phyloP scores from a whole-genome alignment of 768 basidiomycete species.

The Hydnum rufescens region DNA sequence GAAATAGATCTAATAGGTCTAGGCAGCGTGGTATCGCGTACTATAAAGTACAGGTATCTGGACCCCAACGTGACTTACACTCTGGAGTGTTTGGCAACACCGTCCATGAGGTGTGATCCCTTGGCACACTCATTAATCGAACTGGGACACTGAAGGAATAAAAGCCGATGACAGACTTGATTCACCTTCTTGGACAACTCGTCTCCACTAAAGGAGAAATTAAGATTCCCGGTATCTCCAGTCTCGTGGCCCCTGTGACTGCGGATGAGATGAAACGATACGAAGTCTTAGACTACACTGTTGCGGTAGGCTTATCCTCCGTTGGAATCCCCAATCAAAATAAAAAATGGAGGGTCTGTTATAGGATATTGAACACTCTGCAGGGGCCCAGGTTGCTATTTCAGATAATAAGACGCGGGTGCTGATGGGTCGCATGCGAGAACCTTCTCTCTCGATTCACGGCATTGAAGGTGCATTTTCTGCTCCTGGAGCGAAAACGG shows the following conservation, averaged over 20 bases:
- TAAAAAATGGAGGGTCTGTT: neutral
- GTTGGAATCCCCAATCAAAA: neutral
- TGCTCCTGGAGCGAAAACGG: slow-evolving; percentile 67
- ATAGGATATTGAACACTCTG: slow-evolving; percentile 51
- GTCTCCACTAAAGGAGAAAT: slow-evolving; percentile 66
- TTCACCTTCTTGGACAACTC: slow-evolving; percentile 66
- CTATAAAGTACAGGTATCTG: slow-evolving; percentile 63
- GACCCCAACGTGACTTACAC: slow-evolving; percentile 76
- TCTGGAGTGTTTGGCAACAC: slow-evolving; percentile 71
- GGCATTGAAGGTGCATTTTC: slow-evolving; percentile 94
- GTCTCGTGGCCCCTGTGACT: slow-evolving; percentile 56
- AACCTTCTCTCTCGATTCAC: slow-evolving; percentile 75
- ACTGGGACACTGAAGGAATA: slow-evolving; percentile 4
- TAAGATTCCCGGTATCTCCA: slow-evolving; percentile 72
- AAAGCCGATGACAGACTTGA: slow-evolving; percentile 81
- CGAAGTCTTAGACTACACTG: slow-evolving; percentile 45
- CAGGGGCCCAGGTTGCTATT: slow-evolving; percentile 56
- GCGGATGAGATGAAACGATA: slow-evolving; percentile 62
- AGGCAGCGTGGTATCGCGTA: slow-evolving; percentile 55
- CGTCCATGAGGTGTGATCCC: slow-evolving; percentile 34
- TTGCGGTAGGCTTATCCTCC: slow-evolving; percentile 9
- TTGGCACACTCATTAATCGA: neutral
- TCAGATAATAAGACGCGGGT: slow-evolving; percentile 56
- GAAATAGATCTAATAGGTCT: neutral
- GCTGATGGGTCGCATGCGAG: slow-evolving; percentile 88